Base-by-base conservation (phyloP, 164 flowering plant genomes). In the Platanus orientalis region DNA sequence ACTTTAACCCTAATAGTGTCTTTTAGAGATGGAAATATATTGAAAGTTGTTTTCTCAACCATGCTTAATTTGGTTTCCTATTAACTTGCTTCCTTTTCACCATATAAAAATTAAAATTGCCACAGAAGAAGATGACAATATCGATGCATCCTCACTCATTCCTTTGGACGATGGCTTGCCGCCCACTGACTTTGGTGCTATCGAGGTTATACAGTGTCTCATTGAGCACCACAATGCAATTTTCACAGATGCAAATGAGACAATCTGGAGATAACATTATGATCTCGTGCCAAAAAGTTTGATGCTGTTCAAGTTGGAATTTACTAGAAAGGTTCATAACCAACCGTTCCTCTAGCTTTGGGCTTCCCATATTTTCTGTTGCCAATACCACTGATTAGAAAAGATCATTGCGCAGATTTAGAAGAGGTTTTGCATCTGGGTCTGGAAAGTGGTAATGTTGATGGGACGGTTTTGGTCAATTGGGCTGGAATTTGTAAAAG, bases 171-270 rank as follows among this genome's bases (percentile, higher is more conserved):
- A 92, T 65, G 98, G 88, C 54, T 91, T 84, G 20, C 28, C 63
- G 54, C 84, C 86, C 1, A 65, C 90, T 16, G 98, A 90, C 71
- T 86, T 74, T 54, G 80, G 79, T 73, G 91, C 92, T 17, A 81
- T 92, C 17, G 98, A 92, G 76, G 96, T 79, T 53, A 68, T 92
- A n/a, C 93, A 85, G 72, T 85, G 95, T 74, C 84, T 92, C 57
- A 83, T 88, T 20, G 86, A 88, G 69, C 96, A 92, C 69, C 98
- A 92, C 71, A 89, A 84, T 61, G 84, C 91, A 2, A 75, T 89
- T 40, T 92, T 89, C 80, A 83, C 95, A 1, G 93, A 92, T 75
- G 90, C 95, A 61, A 84, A 86, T 57, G 95, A 84, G 73, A 89
- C 98, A 17, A 69, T 80, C 25, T 90, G 96, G 98, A 84, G 83